Evolutionary conservation across 202 grass and related monocot genomes (phyloP), one percentile per base, ranked within the genome.

Genomic region (Tripidium arundinaceum): DNA sequence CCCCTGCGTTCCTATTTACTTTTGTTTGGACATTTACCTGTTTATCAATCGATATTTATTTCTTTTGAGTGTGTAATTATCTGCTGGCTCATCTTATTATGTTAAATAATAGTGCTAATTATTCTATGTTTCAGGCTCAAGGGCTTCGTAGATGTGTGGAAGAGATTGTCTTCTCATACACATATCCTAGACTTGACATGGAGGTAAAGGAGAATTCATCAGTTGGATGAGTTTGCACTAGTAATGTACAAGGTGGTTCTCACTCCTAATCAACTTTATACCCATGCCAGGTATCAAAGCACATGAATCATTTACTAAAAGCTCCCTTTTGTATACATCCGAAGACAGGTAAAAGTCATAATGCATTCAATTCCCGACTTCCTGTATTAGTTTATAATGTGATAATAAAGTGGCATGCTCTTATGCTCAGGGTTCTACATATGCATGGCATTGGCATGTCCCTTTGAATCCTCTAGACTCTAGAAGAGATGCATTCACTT

Each of bases 131-230:
- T 87, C 71, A 89, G 88, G 69, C 46, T 2, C 92, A 74, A 49
- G 92, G 87, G 66, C 84, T 98, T 62, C 83, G 86, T 1, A 91
- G 86, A 80, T 98, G 95, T 83, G 88, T 95, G 63, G 92, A 98
- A 86, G 92, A 95, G 86, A 95, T 95, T 88, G 59, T 98, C 79
- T 98, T 98, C 85, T 86, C 86, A 22, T 95, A 95, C 67, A 90
- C 95, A 14, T 98, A 95, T 78, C 95, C 95, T 80, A 98, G 95
- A 95, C 86, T 98, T 74, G 95, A 93, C 66, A 95, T 98, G 86
- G 90, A 98, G 95, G 92, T 98, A 65, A 78, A 57, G 62, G 34
- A 14, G 47, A 72, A 18, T 76, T 11, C 16, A 76, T 86, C 6
- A 18, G 41, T 57, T 39, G 5, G 34, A 36, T 38, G 40, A 63